Evolutionary conservation across 1,284 basidiomycete genomes (phyloP).

Genomic region (Heterobasidion parviporum): DNA sequence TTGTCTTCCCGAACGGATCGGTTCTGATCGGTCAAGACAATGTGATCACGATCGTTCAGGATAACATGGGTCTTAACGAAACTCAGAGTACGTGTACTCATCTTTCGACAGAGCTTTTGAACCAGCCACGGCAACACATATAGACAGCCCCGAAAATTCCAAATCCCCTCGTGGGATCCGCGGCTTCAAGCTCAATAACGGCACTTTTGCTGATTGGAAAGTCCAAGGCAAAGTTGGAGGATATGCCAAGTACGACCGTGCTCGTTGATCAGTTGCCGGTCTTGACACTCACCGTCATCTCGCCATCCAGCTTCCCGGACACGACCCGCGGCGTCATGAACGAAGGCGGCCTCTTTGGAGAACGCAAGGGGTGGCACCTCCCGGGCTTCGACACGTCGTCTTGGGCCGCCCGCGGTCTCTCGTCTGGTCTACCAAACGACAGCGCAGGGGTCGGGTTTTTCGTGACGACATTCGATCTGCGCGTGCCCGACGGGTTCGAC

Average conservation of each 20-base stretch:
- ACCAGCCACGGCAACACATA: neutral
- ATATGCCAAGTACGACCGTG: constrained; percentile 46
- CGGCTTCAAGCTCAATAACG: constrained; percentile 56
- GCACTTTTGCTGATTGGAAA: constrained; percentile 62
- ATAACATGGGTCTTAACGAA: constrained; percentile 75
- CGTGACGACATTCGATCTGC: constrained; percentile 58
- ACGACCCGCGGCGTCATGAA: constrained; percentile 63
- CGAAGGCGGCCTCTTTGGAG: constrained; percentile 74
- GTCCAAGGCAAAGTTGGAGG: constrained; percentile 79
- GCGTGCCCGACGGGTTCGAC: constrained; percentile 52
- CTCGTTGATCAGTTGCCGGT: neutral
- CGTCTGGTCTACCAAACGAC: constrained; percentile 45
- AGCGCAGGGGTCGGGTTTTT: constrained; percentile 72
- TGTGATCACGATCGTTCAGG: constrained; percentile 71
- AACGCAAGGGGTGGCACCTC: constrained; percentile 76
- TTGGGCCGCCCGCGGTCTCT: constrained; percentile 49
- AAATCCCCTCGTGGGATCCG: constrained; percentile 74
- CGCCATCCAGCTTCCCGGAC: constrained; percentile 48
- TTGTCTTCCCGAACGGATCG: constrained; percentile 49
- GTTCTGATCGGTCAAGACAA: constrained; percentile 50
- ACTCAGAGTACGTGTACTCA: constrained; percentile 30
- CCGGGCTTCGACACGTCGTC: constrained; percentile 59
- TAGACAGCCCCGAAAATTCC: constrained; percentile 7
- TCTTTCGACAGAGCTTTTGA: too few species aligned
- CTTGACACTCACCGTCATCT: neutral